Conservation (phyloP, 2,329 filamentous ascomycete genomes). For the Phaeosphaeria sp. region DNA sequence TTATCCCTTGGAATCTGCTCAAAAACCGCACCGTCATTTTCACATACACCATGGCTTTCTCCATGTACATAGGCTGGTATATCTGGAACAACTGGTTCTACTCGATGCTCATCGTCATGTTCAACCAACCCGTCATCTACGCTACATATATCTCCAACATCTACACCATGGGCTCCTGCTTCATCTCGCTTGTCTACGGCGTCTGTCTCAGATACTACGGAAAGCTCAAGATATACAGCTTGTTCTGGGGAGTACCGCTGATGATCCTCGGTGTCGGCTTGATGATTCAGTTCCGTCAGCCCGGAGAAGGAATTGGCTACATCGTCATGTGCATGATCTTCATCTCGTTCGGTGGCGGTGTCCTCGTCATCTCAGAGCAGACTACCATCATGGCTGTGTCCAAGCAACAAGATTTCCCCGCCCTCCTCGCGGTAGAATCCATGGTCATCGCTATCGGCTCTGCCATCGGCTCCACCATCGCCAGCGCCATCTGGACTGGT, state of each 20-base stretch:
- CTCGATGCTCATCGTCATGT: slow-evolving; percentile 50
- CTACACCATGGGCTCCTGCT: slow-evolving; percentile 48
- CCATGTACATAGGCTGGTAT: slow-evolving; percentile 41
- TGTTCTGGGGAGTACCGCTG: slow-evolving; percentile 40
- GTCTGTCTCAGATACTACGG: slow-evolving; percentile 37
- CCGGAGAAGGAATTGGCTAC: slow-evolving; percentile 42
- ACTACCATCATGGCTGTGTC: slow-evolving; percentile 43
- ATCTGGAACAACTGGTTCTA: slow-evolving; percentile 53
- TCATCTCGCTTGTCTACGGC: slow-evolving; percentile 38
- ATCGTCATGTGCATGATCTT: slow-evolving; percentile 46
- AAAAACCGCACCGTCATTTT: slow-evolving; percentile 60
- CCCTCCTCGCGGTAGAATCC: slow-evolving; percentile 56
- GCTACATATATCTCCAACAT: slow-evolving; percentile 51
- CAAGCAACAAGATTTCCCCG: slow-evolving; percentile 42
- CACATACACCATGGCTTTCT: slow-evolving; percentile 58
- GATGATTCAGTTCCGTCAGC: slow-evolving; percentile 49
- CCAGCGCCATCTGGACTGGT: slow-evolving; percentile 69
- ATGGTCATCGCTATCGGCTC: slow-evolving; percentile 65
- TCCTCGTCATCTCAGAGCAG: slow-evolving; percentile 43
- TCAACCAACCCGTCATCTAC: slow-evolving; percentile 39
- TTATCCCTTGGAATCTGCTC: slow-evolving; percentile 57
- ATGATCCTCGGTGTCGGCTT: slow-evolving; percentile 44
- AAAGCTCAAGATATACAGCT: slow-evolving; percentile 36
- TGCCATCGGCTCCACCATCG: slow-evolving; percentile 58
- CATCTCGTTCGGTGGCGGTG: slow-evolving; percentile 43